Evolutionary conservation across 1,284 basidiomycete genomes (phyloP).

Genomic region (Austropuccinia psidii): DNA sequence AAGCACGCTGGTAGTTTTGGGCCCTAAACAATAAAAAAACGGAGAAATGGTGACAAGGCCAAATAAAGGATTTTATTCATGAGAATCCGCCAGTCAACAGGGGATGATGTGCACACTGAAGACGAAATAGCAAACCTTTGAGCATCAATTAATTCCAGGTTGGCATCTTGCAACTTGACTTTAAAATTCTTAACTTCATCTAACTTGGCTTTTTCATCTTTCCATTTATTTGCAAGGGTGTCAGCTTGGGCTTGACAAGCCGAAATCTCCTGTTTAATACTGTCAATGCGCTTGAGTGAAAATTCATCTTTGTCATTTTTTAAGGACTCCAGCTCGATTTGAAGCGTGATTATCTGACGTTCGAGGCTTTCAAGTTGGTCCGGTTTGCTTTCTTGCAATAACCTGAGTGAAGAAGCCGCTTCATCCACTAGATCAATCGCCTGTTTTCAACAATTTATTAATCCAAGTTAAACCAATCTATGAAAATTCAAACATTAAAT

Average conservation of each 20-base stretch:
- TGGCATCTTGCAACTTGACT: constrained; percentile 38
- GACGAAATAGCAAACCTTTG: constrained; percentile 70
- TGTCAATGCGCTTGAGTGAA: constrained; percentile 61
- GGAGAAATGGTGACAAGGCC: not conserved
- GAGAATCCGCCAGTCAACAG: no score
- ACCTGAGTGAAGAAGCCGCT: constrained; percentile 73
- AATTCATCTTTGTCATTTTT: constrained; percentile 80
- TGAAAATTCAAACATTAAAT: no score
- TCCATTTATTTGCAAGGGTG: constrained; percentile 63
- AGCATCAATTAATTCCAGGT: constrained; percentile 71
- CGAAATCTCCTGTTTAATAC: constrained; percentile 61
- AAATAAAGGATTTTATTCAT: no score
- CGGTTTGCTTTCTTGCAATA: constrained; percentile 84
- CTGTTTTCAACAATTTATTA: not conserved
- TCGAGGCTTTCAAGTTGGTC: constrained; percentile 75
- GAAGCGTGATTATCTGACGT: constrained; percentile 71
- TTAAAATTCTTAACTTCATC: constrained; percentile 71
- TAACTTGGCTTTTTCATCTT: constrained; percentile 65
- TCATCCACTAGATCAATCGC: constrained; percentile 71
- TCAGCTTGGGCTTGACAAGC: constrained; percentile 59
- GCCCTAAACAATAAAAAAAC: not conserved
- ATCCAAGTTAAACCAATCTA: no score
- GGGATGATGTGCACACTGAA: no score
- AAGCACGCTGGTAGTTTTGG: constrained; percentile 56
- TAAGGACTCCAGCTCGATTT: constrained; percentile 82